phyloP scores from a whole-genome alignment of 2,329 filamentous ascomycete genomes.

The Hypomyces perniciosus region DNA sequence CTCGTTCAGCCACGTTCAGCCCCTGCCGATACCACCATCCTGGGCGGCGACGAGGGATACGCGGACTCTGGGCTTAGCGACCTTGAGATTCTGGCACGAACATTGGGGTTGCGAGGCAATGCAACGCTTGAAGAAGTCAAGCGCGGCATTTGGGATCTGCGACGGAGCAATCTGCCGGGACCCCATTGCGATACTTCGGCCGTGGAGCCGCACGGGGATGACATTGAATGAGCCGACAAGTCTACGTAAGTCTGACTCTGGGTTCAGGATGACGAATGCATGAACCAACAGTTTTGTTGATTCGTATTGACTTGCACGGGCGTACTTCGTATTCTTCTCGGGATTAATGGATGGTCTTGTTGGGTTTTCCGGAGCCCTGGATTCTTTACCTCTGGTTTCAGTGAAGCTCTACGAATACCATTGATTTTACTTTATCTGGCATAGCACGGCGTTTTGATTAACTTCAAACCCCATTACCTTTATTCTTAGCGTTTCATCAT shows the following conservation, averaged over 20 bases:
- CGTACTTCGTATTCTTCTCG: no score
- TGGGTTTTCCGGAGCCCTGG: no score
- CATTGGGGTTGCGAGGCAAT: conserved; percentile 29
- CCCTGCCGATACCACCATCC: conserved; percentile 3
- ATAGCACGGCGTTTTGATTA: background rate
- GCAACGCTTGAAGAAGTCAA: conserved; percentile 31
- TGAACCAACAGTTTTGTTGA: no score
- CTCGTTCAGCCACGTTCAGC: conserved; percentile 12
- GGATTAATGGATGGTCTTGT: no score
- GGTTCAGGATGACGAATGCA: no score
- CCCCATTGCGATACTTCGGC: background rate
- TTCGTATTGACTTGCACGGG: no score
- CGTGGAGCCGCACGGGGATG: conserved; percentile 1
- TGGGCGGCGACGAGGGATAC: background rate
- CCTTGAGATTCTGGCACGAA: conserved; percentile 30
- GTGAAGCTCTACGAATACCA: no score
- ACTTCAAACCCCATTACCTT: background rate
- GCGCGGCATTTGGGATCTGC: conserved; percentile 27
- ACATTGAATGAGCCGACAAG: background rate
- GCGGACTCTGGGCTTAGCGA: conserved; percentile 21
- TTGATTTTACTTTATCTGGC: no score
- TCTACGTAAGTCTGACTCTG: no score
- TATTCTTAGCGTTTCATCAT: no score
- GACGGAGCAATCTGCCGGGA: conserved; percentile 13
- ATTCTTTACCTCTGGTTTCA: no score